Conservation (phyloP, 2,329 filamentous ascomycete species). For the Nannizziopsis barbatae region DNA sequence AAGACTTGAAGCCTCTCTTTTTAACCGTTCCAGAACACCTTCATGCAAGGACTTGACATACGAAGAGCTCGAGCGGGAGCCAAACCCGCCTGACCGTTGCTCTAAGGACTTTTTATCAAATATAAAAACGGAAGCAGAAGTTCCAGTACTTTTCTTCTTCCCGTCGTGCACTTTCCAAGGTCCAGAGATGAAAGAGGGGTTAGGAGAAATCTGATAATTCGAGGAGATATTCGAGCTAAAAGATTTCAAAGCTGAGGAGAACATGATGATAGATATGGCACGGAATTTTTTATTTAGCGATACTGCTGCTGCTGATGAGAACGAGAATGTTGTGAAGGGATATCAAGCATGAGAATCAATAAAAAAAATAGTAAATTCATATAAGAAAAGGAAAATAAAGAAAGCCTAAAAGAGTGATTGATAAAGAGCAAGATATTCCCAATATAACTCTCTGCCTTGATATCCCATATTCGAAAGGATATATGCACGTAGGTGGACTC, state of each 20-base stretch:
- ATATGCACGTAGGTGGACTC: no score
- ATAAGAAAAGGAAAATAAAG: no score
- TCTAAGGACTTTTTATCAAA: conserved; percentile 86
- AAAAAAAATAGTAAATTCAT: no score
- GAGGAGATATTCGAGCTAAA: conserved; percentile 86
- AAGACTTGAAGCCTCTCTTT: conserved; percentile 80
- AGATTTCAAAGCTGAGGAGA: conserved; percentile 85
- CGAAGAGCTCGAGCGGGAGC: conserved; percentile 50
- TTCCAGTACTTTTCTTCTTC: conserved; percentile 90
- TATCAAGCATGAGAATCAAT: no score
- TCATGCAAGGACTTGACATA: conserved; percentile 72
- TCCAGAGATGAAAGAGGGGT: conserved; percentile 67
- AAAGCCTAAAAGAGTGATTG: no score
- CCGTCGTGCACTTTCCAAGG: conserved; percentile 97
- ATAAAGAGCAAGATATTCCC: no score
- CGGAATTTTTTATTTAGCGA: no score
- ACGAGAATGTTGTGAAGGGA: no score
- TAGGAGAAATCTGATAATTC: conserved; percentile 74
- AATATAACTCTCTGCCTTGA: no score
- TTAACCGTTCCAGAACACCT: conserved; percentile 80
- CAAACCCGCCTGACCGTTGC: conserved; percentile 50
- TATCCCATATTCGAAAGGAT: no score
- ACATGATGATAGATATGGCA: conserved; percentile 51
- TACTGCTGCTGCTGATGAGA: no score
- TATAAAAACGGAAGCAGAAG: conserved; percentile 80